These are phyloP conservation scores for Teunomyces panamensis DNA, from an alignment of 805 yeast genomes.

Conservation along the genomic window DNA sequence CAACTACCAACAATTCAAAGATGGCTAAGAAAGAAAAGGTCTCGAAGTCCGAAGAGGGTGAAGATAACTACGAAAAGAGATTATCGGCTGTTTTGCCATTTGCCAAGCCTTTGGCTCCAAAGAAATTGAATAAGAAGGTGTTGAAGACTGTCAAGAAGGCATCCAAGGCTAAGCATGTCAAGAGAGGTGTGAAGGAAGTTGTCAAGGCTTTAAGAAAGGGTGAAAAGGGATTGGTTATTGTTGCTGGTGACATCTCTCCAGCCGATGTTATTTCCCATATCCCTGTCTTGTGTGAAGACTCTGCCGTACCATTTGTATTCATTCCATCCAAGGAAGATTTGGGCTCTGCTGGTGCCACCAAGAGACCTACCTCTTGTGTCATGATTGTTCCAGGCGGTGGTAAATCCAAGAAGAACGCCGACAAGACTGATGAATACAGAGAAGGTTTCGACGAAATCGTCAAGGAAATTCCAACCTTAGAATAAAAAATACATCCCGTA, in stretches of 20 bases:
- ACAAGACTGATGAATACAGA: constrained; percentile 77
- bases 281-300: constrained; percentile 96
- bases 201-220: constrained; percentile 97
- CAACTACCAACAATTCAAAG: constrained; percentile 6
- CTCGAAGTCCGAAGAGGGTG: constrained; percentile 33
- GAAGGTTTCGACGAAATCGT: constrained; percentile 91
- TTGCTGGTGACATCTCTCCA: constrained; percentile 98
- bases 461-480: constrained; percentile 69
- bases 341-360: constrained; percentile 98
- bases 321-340: constrained; percentile 97
- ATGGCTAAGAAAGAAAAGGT: constrained; percentile 50
- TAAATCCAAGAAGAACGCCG: constrained; percentile 70
- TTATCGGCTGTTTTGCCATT: constrained; percentile 87
- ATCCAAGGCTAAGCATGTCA: constrained; percentile 96
- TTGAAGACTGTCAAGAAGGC: constrained; percentile 96
- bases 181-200: constrained; percentile 98
- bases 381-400: constrained; percentile 97
- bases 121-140: constrained; percentile 91
- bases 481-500: constrained; percentile 5
- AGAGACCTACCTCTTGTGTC: constrained; percentile 97
- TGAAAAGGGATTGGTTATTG: constrained; percentile 91
- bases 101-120: constrained; percentile 93
- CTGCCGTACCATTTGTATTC: constrained; percentile 85
- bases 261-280: constrained; percentile 95
- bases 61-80: constrained; percentile 89